phyloP scores from a whole-genome alignment of 441 rosid genomes.

The Adansonia grandidieri region DNA sequence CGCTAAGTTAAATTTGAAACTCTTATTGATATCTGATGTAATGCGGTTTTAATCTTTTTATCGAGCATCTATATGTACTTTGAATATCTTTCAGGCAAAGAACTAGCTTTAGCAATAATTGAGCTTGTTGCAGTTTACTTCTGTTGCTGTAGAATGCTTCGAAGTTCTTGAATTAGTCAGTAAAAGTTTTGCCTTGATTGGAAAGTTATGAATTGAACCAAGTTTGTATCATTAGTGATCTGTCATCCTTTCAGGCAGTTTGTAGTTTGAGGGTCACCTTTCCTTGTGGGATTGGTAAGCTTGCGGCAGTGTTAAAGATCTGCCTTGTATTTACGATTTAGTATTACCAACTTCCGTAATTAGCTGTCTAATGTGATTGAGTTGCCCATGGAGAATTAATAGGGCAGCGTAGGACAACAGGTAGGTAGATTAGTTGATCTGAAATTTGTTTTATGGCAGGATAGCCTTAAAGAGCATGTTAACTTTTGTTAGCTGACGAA shows the following conservation, averaged over 20 bases:
- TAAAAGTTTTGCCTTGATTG: not conserved
- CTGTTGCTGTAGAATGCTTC: not conserved
- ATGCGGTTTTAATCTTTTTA: not conserved
- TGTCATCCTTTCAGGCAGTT: not conserved
- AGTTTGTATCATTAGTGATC: not conserved
- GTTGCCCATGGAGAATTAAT: not conserved
- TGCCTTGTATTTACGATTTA: not conserved
- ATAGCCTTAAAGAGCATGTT: not conserved
- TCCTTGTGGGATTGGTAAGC: not conserved
- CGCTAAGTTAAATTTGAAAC: conserved; percentile 20
- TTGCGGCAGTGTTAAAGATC: not conserved
- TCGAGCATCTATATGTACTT: not conserved
- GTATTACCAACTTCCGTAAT: not conserved
- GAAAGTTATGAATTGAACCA: not conserved
- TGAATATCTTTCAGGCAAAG: not conserved
- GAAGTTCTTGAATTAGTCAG: not conserved
- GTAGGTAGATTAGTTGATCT: not conserved
- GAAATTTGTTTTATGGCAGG: not conserved
- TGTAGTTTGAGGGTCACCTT: not conserved
- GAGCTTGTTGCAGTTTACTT: not conserved
- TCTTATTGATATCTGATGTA: not conserved
- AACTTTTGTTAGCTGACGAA: not conserved
- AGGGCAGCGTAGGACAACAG: not conserved
- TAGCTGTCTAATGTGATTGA: not conserved
- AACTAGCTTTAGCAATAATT: not conserved